Percentiles rank a stretch among this genome's conserved stretches.
Evolutionary conservation across 345 rosid species (phyloP).

Genomic region (Luvunga scandens): DNA sequence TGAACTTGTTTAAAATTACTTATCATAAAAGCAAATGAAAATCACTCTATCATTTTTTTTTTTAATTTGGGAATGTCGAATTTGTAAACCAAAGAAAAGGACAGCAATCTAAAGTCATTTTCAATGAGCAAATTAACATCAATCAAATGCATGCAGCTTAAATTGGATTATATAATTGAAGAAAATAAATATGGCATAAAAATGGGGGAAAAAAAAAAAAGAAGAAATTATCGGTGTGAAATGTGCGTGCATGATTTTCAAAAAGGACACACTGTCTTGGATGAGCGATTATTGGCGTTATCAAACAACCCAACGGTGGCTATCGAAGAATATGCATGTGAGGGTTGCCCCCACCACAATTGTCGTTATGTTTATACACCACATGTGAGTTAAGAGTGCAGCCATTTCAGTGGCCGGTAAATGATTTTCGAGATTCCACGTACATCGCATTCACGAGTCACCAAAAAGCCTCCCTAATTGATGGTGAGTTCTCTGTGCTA

Average conservation of each 20-base stretch:
- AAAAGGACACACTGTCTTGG: background rate
- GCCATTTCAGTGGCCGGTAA: background rate
- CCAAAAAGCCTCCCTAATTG: background rate
- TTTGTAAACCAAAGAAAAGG: background rate
- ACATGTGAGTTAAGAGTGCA: conserved; percentile 9
- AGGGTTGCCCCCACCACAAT: background rate
- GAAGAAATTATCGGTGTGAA: background rate
- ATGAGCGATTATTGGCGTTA: background rate
- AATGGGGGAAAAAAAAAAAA: too few relatives aligned
- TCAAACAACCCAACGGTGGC: background rate
- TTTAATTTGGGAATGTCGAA: background rate
- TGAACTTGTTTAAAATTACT: too few relatives aligned
- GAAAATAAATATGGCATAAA: background rate
- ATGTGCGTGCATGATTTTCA: background rate
- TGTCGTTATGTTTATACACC: conserved; percentile 16
- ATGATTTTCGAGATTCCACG: background rate
- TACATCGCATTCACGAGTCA: too few relatives aligned
- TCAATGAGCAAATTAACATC: background rate
- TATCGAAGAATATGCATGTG: conserved; percentile 14
- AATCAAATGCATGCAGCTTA: background rate
- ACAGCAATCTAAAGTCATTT: background rate
- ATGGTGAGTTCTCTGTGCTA: background rate
- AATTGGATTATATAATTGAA: background rate
- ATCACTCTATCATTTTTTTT: too few relatives aligned
- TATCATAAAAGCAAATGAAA: too few relatives aligned